These are phyloP conservation scores for Aegilops tauschii DNA, from an alignment of 176 grass and related monocot genomes.

Conservation along the genomic window DNA sequence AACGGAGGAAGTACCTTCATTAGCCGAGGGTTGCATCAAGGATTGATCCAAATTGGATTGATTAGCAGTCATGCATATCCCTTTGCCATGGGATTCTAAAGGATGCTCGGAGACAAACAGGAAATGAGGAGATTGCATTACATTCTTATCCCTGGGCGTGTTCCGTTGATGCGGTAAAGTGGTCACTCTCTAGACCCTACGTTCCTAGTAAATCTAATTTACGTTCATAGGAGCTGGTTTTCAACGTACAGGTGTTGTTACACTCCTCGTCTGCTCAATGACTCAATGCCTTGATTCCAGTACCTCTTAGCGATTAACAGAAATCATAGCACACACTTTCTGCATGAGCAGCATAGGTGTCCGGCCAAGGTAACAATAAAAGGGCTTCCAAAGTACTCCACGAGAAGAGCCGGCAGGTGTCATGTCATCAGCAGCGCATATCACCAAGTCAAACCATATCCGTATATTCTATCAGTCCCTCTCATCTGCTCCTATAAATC, in stretches of 20 bases:
- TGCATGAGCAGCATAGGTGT: constrained; percentile 4
- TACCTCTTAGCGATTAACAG: too few relatives aligned
- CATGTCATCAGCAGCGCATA: constrained; percentile 35
- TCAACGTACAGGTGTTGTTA: constrained; percentile 24
- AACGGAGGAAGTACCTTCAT: too few relatives aligned
- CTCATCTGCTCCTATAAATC: constrained; percentile 49
- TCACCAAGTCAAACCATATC: constrained; percentile 63
- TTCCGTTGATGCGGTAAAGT: neutral
- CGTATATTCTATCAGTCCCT: constrained; percentile 26
- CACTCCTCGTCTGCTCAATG: neutral
- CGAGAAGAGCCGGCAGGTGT: constrained; percentile 17
- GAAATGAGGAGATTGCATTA: neutral
- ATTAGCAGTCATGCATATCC: neutral
- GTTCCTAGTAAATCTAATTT: constrained; percentile 9
- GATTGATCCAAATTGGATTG: neutral
- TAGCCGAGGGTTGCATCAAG: neutral
- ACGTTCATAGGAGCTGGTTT: constrained; percentile 28
- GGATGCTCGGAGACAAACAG: constrained; percentile 22
- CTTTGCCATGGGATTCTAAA: neutral
- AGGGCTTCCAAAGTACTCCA: neutral
- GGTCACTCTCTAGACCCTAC: constrained; percentile 12
- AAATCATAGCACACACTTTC: neutral
- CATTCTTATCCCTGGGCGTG: constrained; percentile 28
- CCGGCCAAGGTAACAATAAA: constrained; percentile 41
- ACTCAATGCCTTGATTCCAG: neutral